Evolutionary conservation across 495 filamentous ascomycete genomes (phyloP), one percentile per base, ranked within the genome.

Genomic region (Amphirosellinia nigrospora): DNA sequence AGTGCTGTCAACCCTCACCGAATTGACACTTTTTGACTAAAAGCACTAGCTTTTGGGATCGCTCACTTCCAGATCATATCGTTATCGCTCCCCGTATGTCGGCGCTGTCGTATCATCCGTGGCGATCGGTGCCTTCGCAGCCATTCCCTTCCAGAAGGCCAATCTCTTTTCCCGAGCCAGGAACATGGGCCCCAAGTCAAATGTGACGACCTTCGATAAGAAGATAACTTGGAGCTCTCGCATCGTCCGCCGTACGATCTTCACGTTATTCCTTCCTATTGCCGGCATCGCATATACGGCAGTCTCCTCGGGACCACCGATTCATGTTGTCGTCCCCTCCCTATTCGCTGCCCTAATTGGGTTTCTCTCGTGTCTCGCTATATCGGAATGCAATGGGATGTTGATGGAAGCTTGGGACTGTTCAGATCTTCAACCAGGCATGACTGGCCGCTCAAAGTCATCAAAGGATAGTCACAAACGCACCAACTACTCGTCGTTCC

Each of bases 331-430:
- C 39, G 77, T 90, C 10, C 92, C 91, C 1, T 87, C 86, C n/a
- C 61, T 90, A 36, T 88, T 93, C 69, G 91, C 90, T 16, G 88
- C 86, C 3, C 71, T 89, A 28, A 86, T 93, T 21, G 90, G 89
- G 15, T 91, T 91, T 70, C 82, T 92, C 16, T 90, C 88, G 3
- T 89, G 88, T 48, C 85, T 94, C 28, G 91, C 89, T 36, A 89
- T 94, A 50, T 87, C 91, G 11, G 92, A 94, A 78, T 93, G 90
- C 77, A 85, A 90, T 69, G 89, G 91, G 5, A 80, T 94, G 61
- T 84, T 94, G 79, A 94, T 93, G 92, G 92, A 94, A 73, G 89
- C 89, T 23, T 94, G 88, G 75, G 92, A 94, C 76, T 90, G 89
- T 7, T 92, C 89, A 26, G 92, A 94, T 72, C 83, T 93, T 1